These are phyloP conservation scores for Articulospora tetracladia DNA, from an alignment of 495 filamentous ascomycete species.

Conservation along the genomic window DNA sequence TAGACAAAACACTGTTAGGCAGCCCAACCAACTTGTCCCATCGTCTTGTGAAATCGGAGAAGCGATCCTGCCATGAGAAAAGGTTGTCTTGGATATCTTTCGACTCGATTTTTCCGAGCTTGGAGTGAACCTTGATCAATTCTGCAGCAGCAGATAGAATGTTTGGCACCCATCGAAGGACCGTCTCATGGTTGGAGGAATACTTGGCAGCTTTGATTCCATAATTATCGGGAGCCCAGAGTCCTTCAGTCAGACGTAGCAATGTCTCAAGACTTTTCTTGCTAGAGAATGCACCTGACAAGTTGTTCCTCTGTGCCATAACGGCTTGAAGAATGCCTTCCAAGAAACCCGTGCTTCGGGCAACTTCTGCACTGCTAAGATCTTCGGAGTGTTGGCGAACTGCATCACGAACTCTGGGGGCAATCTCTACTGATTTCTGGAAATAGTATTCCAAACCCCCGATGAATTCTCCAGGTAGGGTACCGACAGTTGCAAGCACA, in stretches of 20 bases:
- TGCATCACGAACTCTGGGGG: slow-evolving; percentile 61
- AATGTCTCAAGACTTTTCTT: slow-evolving; percentile 30
- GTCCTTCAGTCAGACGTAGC: slow-evolving; percentile 31
- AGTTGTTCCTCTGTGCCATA: slow-evolving; percentile 59
- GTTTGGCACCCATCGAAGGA: slow-evolving; percentile 45
- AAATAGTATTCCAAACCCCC: slow-evolving; percentile 65
- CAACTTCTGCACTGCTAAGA: slow-evolving; percentile 70
- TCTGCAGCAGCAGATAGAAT: slow-evolving; percentile 39
- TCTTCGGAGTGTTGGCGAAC: slow-evolving; percentile 75
- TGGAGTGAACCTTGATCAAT: slow-evolving; percentile 55
- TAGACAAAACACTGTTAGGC: slow-evolving; percentile 49
- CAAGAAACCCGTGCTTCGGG: slow-evolving; percentile 72
- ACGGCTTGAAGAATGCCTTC: slow-evolving; percentile 73
- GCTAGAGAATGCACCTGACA: slow-evolving; percentile 39
- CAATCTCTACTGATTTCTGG: slow-evolving; percentile 68
- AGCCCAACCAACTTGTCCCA: slow-evolving; percentile 48
- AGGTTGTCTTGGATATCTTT: slow-evolving; percentile 38
- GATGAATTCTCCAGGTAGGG: slow-evolving; percentile 27
- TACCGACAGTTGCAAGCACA: slow-evolving; percentile 54
- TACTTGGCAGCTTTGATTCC: not conserved
- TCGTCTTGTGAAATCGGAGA: slow-evolving; percentile 35
- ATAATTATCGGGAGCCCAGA: slow-evolving; percentile 18
- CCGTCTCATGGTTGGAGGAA: slow-evolving; percentile 6
- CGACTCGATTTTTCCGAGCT: slow-evolving; percentile 49
- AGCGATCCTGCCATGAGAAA: slow-evolving; percentile 43